phyloP scores from a whole-genome alignment of 2,329 filamentous ascomycete genomes.

The Aureobasidium pullulans region DNA sequence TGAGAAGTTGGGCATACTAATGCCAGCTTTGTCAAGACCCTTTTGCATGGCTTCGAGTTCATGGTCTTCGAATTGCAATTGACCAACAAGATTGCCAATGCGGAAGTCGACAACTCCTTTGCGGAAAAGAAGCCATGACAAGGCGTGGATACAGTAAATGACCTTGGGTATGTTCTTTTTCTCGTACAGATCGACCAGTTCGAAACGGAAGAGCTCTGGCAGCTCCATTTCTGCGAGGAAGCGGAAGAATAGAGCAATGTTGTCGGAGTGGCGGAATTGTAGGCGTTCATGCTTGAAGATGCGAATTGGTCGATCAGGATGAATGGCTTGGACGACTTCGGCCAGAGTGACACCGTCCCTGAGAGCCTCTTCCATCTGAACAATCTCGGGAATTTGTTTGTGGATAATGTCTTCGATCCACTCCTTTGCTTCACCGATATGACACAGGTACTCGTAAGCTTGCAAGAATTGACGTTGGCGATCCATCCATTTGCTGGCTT shows the following conservation, averaged over 20 bases:
- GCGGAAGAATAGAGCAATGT: slow-evolving; percentile 92
- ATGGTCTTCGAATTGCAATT: slow-evolving; percentile 95
- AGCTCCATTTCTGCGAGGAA: slow-evolving; percentile 87
- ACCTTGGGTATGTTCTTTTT: slow-evolving; percentile 99
- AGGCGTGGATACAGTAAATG: slow-evolving; percentile 94
- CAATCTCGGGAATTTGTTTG: slow-evolving; percentile 78
- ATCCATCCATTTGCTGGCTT: slow-evolving; percentile 94
- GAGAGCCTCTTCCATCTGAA: slow-evolving; percentile 86
- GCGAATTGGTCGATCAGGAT: slow-evolving; percentile 65
- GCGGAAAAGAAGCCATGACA: slow-evolving; percentile 94
- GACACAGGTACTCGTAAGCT: slow-evolving; percentile 96
- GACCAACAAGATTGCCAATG: slow-evolving; percentile 92
- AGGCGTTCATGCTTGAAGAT: slow-evolving; percentile 82
- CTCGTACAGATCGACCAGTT: slow-evolving; percentile 95
- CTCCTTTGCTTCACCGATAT: slow-evolving; percentile 97
- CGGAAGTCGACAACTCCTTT: slow-evolving; percentile 93
- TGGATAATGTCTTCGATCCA: slow-evolving; percentile 95
- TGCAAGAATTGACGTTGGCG: slow-evolving; percentile 93
- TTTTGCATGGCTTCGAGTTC: slow-evolving; percentile 96
- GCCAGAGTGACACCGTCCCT: slow-evolving; percentile 90
- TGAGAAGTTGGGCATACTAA: slow-evolving; percentile 95
- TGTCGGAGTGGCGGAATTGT: slow-evolving; percentile 94
- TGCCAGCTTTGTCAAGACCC: slow-evolving; percentile 87
- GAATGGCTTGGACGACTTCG: slow-evolving; percentile 83
- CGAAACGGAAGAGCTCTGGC: slow-evolving; percentile 92